Conservation (phyloP, 371 early-diverging fungal genomes). For the Mucor irregularis region DNA sequence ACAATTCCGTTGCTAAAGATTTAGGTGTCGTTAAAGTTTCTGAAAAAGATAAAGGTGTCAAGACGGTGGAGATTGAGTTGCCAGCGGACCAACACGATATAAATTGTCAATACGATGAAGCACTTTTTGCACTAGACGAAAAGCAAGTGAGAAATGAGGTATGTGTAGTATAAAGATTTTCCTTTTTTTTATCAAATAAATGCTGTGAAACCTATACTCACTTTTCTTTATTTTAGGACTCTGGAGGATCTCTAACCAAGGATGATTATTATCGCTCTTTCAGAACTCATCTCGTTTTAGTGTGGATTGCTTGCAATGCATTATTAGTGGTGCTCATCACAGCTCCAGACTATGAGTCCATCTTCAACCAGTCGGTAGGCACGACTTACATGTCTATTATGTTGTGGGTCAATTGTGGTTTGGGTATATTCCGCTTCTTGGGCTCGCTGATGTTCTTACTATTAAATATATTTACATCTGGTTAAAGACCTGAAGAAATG, state of each 20-base stretch:
- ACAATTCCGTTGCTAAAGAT: slow-evolving; percentile 53
- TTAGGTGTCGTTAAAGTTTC: slow-evolving; percentile 50
- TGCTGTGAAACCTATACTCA: no score
- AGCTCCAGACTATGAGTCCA: slow-evolving; percentile 30
- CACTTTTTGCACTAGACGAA: slow-evolving; percentile 53
- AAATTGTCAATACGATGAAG: slow-evolving; percentile 74
- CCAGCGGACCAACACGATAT: slow-evolving; percentile 65
- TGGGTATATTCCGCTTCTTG: slow-evolving; percentile 79
- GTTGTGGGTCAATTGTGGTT: slow-evolving; percentile 83
- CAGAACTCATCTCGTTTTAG: slow-evolving; percentile 76
- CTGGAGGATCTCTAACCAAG: slow-evolving; percentile 51
- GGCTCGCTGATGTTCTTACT: slow-evolving; percentile 77
- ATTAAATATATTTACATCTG: slow-evolving; percentile 38
- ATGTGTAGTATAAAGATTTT: no score
- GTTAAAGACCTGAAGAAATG: no score
- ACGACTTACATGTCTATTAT: slow-evolving; percentile 80
- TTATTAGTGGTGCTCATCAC: slow-evolving; percentile 67
- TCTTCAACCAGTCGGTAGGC: slow-evolving; percentile 34
- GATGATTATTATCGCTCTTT: slow-evolving; percentile 85
- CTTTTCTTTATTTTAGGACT: no score
- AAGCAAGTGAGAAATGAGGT: slow-evolving; percentile 13
- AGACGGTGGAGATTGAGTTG: slow-evolving; percentile 70
- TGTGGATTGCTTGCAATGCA: slow-evolving; percentile 88
- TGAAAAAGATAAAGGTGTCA: slow-evolving; percentile 39
- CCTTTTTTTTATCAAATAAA: no score